A percentile compares a stretch with the other conserved stretches of the same genome.
phyloP scores from a whole-genome alignment of 1,284 basidiomycete species.

The Boletellus deceptivus region DNA sequence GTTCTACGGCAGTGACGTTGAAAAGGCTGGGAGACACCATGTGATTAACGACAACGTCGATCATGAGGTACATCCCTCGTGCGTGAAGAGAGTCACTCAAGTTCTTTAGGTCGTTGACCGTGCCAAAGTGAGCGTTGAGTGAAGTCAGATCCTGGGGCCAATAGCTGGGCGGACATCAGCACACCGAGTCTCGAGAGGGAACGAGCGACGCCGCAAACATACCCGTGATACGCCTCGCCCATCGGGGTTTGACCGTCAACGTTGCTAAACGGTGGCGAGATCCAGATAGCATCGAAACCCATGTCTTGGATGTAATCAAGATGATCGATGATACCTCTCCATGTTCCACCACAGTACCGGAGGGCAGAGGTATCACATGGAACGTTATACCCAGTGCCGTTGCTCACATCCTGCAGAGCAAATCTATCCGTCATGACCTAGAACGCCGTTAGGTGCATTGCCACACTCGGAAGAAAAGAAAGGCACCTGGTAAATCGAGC shows the following conservation, averaged over 20 bases:
- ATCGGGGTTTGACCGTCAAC: conserved; percentile 61
- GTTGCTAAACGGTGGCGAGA: conserved; percentile 63
- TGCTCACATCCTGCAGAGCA: conserved; percentile 50
- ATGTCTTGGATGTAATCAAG: conserved; percentile 76
- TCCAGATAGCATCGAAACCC: conserved; percentile 76
- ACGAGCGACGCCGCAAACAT: conserved; percentile 5
- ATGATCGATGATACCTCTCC: conserved; percentile 66
- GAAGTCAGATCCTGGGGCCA: conserved; percentile 60
- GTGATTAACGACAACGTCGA: conserved; percentile 77
- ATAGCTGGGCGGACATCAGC: conserved; percentile 36
- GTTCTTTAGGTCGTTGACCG: conserved; percentile 58
- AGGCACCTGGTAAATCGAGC: conserved; percentile 42
- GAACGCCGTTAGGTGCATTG: conserved; percentile 1
- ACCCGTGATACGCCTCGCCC: conserved; percentile 66
- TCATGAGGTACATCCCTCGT: conserved; percentile 75
- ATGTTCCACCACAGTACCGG: conserved; percentile 74
- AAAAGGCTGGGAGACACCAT: conserved; percentile 42
- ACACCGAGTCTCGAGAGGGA: too few relatives aligned
- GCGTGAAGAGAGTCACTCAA: conserved; percentile 61
- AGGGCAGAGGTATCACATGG: conserved; percentile 53
- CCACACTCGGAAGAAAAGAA: neutral
- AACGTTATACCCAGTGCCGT: conserved; percentile 31
- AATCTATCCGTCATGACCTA: conserved; percentile 73
- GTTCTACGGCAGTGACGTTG: conserved; percentile 29
- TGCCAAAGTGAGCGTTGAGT: conserved; percentile 67